phyloP scores from a whole-genome alignment of 495 filamentous ascomycete genomes.

The Sporormia fimetaria region DNA sequence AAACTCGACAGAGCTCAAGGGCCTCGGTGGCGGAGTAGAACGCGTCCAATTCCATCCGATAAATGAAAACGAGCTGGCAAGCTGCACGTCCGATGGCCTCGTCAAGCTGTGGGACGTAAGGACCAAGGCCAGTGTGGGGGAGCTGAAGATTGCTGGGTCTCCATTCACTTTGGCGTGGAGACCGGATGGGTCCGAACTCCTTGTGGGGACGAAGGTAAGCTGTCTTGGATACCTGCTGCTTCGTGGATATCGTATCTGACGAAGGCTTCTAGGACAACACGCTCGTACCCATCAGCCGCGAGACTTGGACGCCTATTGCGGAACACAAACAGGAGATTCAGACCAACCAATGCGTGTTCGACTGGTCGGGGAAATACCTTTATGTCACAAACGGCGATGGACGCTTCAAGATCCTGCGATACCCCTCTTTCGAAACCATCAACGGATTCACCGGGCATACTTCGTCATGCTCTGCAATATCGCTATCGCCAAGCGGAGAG shows the following conservation, averaged over 20 bases:
- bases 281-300: slow-evolving; percentile 46
- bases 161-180: slow-evolving; percentile 78
- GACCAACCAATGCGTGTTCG: slow-evolving; percentile 77
- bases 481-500: slow-evolving; percentile 61
- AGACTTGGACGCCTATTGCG: slow-evolving; percentile 38
- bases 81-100: slow-evolving; percentile 71
- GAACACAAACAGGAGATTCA: slow-evolving; percentile 60
- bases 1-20: slow-evolving; percentile 77
- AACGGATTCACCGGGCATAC: slow-evolving; percentile 74
- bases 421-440: slow-evolving; percentile 42
- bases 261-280: slow-evolving; percentile 54
- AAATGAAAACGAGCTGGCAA: slow-evolving; percentile 79
- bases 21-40: slow-evolving; percentile 66
- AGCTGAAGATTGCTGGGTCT: slow-evolving; percentile 68
- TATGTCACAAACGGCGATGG: slow-evolving; percentile 79
- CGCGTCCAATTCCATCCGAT: slow-evolving; percentile 82
- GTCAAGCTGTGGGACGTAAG: slow-evolving; percentile 91
- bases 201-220: slow-evolving; percentile 74
- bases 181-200: slow-evolving; percentile 69
- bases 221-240: not conserved
- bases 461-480: slow-evolving; percentile 58
- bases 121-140: slow-evolving; percentile 60
- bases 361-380: slow-evolving; percentile 57
- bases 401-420: slow-evolving; percentile 66
- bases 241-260: not conserved